Base-by-base conservation (phyloP, 2,329 filamentous ascomycete species). In the Fusarium transvaalense region DNA sequence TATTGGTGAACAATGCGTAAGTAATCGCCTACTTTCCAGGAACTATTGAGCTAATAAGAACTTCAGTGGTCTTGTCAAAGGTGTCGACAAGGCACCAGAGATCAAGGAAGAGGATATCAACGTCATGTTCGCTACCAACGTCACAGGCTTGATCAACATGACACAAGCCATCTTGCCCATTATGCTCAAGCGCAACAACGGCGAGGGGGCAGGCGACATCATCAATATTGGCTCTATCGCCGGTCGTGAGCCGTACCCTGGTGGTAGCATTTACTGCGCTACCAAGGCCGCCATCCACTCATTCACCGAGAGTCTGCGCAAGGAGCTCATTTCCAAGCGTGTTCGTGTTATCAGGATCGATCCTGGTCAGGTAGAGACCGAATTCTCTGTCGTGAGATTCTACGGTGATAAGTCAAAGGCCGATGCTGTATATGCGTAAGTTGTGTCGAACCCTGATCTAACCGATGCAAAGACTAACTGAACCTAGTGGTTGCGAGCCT, bases 1-100 rank as follows among this genome's bases (percentile, higher is more conserved):
- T 98, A 2, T 81, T 99, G 61, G 93, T 99, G 10, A 99, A 99
- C 82, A 98, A 97, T 83, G 95, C 95, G 93, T 96, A 79, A 79
- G 91, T 85, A 2, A 9, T 3, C 3, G 6, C 2, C 2, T 0
- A 5, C 2, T 6, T 1, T 15, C 0, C 2, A 9, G 6, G 1
- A 13, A 7, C 0, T 0, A 0, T 3, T 3, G 2, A 3, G 1
- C 54, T 68, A 7, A 68, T 23, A 3, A 3, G 3, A 4, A 15
- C 2, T 14, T 21, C 66, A 96, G 93, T 41, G 94, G 94, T 46
- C 87, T 97, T 21, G 94, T 97, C 60, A 95, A 92, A 79, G 94
- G 94, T 69, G 88, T 97, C 7, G 95, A 92, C 35, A 89, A 91
- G 76, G 93, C 94, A 1, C 94, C 94, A 12, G 87, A 92, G 37